These are phyloP conservation scores for Nemania diffusa DNA, from an alignment of 2,329 filamentous ascomycete species.

Conservation along the genomic window DNA sequence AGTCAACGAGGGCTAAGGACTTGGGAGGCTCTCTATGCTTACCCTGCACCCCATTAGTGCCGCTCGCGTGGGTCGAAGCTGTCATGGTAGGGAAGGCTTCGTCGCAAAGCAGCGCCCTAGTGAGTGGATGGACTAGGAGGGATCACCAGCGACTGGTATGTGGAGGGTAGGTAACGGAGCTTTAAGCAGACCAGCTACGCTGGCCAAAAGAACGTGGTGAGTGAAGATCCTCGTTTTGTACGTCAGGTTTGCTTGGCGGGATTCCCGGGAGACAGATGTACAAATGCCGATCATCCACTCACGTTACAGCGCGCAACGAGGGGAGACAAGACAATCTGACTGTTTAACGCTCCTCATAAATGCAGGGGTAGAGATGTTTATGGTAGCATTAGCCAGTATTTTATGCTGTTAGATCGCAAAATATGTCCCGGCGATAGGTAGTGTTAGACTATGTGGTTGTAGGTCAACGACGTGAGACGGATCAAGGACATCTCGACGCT, in stretches of 20 bases:
- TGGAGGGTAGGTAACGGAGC: not conserved
- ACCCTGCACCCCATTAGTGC: conserved; percentile 45
- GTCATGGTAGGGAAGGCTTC: conserved; percentile 38
- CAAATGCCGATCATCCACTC: conserved; percentile 41
- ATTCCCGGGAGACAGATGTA: conserved; percentile 27
- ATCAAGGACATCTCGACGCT: conserved; percentile 13
- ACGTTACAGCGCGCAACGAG: conserved; percentile 35
- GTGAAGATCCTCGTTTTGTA: conserved; percentile 22
- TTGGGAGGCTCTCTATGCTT: conserved; percentile 22
- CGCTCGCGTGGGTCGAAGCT: conserved; percentile 40
- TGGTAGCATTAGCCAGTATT: conserved; percentile 17
- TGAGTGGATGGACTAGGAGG: not conserved
- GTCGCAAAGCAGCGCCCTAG: not conserved
- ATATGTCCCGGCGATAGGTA: conserved; percentile 18
- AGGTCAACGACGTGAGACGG: conserved; percentile 17
- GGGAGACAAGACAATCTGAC: conserved; percentile 36
- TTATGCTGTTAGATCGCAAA: conserved; percentile 10
- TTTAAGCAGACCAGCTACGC: conserved; percentile 20
- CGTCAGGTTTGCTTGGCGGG: conserved; percentile 20
- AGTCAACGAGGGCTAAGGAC: conserved; percentile 10
- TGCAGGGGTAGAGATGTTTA: conserved; percentile 19
- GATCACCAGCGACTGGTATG: not conserved
- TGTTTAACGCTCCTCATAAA: conserved; percentile 35
- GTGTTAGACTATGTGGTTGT: conserved; percentile 5
- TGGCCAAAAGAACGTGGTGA: conserved; percentile 17